Conservation (phyloP, 495 filamentous ascomycete species). For the Aspergillus nanangensis region DNA sequence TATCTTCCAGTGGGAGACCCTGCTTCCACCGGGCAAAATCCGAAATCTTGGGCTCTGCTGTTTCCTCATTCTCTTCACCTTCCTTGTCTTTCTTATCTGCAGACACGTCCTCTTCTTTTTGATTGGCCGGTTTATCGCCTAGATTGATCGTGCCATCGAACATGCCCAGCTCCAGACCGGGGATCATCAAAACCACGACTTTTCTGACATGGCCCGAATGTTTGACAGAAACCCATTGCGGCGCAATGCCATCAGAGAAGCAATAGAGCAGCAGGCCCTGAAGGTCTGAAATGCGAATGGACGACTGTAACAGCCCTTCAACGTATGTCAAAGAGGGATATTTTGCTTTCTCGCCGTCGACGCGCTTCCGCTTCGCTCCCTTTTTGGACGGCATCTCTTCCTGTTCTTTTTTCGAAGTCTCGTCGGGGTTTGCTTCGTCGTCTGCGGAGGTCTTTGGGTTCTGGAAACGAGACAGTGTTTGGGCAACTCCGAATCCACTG, state of each 20-base stretch:
- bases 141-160: slow-evolving; percentile 67
- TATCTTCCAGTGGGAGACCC: slow-evolving; percentile 35
- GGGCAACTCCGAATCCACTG: slow-evolving; percentile 25
- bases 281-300: slow-evolving; percentile 72
- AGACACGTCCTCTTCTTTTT: slow-evolving; percentile 12
- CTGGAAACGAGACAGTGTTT: slow-evolving; percentile 29
- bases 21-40: slow-evolving; percentile 42
- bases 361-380: slow-evolving; percentile 32
- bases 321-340: slow-evolving; percentile 74
- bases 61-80: slow-evolving; percentile 11
- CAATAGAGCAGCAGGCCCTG: slow-evolving; percentile 84
- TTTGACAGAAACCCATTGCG: slow-evolving; percentile 81
- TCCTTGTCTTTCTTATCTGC: slow-evolving; percentile 11
- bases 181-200: slow-evolving; percentile 90
- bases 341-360: slow-evolving; percentile 57
- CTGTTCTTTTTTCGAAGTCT: slow-evolving; percentile 8
- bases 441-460: slow-evolving; percentile 11
- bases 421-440: neutral
- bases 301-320: slow-evolving; percentile 62
- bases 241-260: slow-evolving; percentile 75
- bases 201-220: slow-evolving; percentile 74
- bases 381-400: slow-evolving; percentile 6
- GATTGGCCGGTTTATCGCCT: slow-evolving; percentile 23
- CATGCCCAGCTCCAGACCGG: slow-evolving; percentile 85
- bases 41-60: slow-evolving; percentile 16